Conservation (phyloP, 2,329 filamentous ascomycete species). For the Leptographium procerum region DNA sequence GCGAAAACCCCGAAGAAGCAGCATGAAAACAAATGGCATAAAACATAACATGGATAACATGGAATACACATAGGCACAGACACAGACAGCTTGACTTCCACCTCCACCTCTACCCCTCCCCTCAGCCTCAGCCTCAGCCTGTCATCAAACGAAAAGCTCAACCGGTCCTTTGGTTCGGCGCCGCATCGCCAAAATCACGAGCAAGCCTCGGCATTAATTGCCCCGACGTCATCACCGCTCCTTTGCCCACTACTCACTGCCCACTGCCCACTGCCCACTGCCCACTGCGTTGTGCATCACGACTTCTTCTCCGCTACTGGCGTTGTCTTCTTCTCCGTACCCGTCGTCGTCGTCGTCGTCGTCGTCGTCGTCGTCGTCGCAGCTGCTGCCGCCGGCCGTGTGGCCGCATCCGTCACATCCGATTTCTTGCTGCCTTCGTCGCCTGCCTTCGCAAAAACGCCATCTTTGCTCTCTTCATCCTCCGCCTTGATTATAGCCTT, state of each 20-base stretch:
- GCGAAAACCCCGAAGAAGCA: background rate
- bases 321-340: background rate
- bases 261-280: background rate
- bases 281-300: background rate
- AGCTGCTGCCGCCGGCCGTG: background rate
- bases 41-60: slow-evolving; percentile 4
- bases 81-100: background rate
- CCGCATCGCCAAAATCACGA: background rate
- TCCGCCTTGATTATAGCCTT: background rate
- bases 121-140: too few relatives aligned
- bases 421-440: background rate
- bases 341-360: background rate
- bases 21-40: background rate
- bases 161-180: background rate
- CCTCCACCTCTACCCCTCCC: background rate
- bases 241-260: background rate
- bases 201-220: background rate
- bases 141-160: background rate
- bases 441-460: background rate
- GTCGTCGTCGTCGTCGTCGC: background rate
- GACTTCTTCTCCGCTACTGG: background rate
- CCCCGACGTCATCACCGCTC: background rate
- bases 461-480: background rate
- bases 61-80: slow-evolving; percentile 5
- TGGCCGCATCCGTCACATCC: background rate